Evolutionary conservation across 345 rosid genomes (phyloP).

Genomic region (Euphorbia tirucalli): DNA sequence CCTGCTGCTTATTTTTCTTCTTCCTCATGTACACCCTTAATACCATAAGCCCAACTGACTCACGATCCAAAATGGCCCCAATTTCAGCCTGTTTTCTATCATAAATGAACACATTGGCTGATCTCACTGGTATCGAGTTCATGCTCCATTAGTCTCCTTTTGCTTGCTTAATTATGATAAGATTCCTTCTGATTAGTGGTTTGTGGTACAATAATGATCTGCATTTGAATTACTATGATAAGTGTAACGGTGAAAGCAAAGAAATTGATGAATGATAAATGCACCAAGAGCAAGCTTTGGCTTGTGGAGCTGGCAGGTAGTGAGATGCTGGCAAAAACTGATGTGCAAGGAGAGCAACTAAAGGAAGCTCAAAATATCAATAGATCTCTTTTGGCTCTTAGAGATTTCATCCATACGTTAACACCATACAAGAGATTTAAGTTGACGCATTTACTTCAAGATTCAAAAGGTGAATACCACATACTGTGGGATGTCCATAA

Average conservation of each 20-base stretch:
- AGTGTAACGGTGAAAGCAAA: conserved; percentile 80
- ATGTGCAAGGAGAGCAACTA: conserved; percentile 84
- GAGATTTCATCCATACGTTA: conserved; percentile 84
- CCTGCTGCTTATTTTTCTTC: no score
- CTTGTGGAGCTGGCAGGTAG: conserved; percentile 98
- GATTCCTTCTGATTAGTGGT: conserved; percentile 5
- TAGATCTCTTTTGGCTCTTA: conserved; percentile 91
- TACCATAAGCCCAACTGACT: no score
- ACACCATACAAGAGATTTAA: conserved; percentile 98
- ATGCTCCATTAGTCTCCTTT: background rate
- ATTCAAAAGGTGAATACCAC: conserved; percentile 67
- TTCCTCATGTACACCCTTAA: no score
- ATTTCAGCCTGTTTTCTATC: no score
- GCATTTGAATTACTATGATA: conserved; percentile 66
- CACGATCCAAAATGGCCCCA: no score
- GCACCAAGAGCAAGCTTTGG: conserved; percentile 98
- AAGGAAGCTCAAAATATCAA: conserved; percentile 96
- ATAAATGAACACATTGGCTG: conserved; percentile 96
- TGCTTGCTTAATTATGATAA: background rate
- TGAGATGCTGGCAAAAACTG: conserved; percentile 92
- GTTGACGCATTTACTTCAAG: conserved; percentile 92
- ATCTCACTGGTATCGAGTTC: conserved; percentile 74
- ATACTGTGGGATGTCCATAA: background rate
- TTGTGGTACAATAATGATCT: background rate
- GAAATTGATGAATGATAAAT: conserved; percentile 74